Conservation (phyloP, 805 yeast species). For the Brettanomyces anomalus region DNA sequence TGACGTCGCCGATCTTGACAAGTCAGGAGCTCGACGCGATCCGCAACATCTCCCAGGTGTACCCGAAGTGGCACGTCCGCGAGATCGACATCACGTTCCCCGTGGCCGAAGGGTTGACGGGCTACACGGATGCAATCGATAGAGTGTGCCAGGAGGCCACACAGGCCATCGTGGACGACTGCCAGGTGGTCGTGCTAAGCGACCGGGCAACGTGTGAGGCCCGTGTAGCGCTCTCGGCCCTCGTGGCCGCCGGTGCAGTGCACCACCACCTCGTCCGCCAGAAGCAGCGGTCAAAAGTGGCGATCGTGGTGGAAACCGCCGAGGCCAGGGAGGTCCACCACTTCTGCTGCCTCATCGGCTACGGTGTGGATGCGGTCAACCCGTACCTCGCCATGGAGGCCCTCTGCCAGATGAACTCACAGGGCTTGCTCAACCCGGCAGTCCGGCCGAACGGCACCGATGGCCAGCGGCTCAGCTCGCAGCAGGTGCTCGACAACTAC, state of each 20-base stretch:
- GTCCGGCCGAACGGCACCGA: no score
- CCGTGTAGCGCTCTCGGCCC: slow-evolving; percentile 74
- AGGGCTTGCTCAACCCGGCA: slow-evolving; percentile 66
- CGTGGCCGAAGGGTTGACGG: slow-evolving; percentile 73
- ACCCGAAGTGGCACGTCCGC: slow-evolving; percentile 80
- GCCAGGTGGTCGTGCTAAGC: slow-evolving; percentile 67
- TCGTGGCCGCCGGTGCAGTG: slow-evolving; percentile 93
- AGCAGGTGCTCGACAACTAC: slow-evolving; percentile 64
- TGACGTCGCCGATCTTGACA: slow-evolving; percentile 76
- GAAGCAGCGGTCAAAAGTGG: slow-evolving; percentile 93
- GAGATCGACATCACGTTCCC: slow-evolving; percentile 83
- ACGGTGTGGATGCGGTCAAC: slow-evolving; percentile 94
- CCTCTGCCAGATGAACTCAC: slow-evolving; percentile 72
- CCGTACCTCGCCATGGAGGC: slow-evolving; percentile 94
- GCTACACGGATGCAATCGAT: slow-evolving; percentile 79
- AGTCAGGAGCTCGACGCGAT: slow-evolving; percentile 69
- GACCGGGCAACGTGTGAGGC: slow-evolving; percentile 55
- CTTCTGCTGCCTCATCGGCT: slow-evolving; percentile 87
- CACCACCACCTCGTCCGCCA: slow-evolving; percentile 94
- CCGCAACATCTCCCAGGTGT: slow-evolving; percentile 58
- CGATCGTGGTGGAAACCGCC: slow-evolving; percentile 84
- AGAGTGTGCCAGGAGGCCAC: slow-evolving; percentile 83
- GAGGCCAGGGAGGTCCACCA: slow-evolving; percentile 98
- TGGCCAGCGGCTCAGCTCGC: slow-evolving; percentile 17
- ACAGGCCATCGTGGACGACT: slow-evolving; percentile 67